Percentiles rank a stretch among this genome's conserved stretches.
phyloP scores from a whole-genome alignment of 2,329 filamentous ascomycete genomes.

The Plenodomus lindquistii region DNA sequence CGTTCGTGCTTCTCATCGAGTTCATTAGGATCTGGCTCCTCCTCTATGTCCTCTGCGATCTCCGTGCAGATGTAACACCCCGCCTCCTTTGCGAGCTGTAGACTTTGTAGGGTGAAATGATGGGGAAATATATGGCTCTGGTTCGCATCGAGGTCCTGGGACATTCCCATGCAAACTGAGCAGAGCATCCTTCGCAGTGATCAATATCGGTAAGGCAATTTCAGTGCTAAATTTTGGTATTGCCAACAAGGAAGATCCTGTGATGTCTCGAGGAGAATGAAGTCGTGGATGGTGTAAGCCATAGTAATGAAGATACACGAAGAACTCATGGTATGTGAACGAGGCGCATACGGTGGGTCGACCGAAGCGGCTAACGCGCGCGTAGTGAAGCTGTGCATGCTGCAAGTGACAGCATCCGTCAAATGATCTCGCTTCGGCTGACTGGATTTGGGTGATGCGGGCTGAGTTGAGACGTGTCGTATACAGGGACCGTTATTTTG shows the following conservation, averaged over 20 bases:
- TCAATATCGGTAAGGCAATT: too few species aligned
- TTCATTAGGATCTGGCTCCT: neutral
- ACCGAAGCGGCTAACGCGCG: neutral
- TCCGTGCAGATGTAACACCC: neutral
- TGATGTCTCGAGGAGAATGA: neutral
- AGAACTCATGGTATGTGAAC: neutral
- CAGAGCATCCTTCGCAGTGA: neutral
- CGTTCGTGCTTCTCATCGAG: neutral
- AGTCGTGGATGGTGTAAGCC: neutral
- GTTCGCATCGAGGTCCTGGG: neutral
- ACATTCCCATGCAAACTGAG: neutral
- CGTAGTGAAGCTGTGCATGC: neutral
- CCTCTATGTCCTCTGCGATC: neutral
- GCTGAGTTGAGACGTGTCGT: too few species aligned
- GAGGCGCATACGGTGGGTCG: neutral
- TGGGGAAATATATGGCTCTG: neutral
- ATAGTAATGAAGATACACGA: too few species aligned
- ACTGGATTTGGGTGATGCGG: neutral
- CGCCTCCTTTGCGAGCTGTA: neutral
- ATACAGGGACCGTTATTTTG: neutral
- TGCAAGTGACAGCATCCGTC: neutral
- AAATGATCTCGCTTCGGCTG: too few species aligned
- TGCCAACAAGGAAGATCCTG: neutral
- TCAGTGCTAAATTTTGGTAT: neutral
- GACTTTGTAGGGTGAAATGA: neutral